A percentile compares a stretch with the other conserved stretches of the same genome.
Conservation (phyloP, 75 land plant species). For the Ceratopteris richardii region DNA sequence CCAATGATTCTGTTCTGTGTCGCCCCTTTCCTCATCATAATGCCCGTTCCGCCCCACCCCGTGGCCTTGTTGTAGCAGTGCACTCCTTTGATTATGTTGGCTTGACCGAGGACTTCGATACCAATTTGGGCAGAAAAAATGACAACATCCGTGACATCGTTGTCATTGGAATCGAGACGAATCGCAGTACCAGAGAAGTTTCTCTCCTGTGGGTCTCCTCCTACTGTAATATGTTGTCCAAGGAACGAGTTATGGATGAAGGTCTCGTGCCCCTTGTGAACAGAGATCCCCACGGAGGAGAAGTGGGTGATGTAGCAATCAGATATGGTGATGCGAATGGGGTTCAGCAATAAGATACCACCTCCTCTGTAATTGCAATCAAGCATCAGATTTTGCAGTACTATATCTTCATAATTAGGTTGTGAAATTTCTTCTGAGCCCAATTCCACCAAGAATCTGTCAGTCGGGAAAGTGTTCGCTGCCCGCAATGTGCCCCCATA, state of each 20-base stretch:
- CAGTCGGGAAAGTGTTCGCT: constrained; percentile 39
- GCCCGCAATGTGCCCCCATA: constrained; percentile 67
- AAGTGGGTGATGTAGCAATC: constrained; percentile 68
- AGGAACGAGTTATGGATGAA: constrained; percentile 55
- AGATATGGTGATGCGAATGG: constrained; percentile 49
- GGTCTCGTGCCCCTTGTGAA: constrained; percentile 72
- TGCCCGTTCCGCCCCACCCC: constrained; percentile 66
- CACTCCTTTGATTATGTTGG: constrained; percentile 52
- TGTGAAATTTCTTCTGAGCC: not conserved
- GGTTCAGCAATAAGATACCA: constrained; percentile 47
- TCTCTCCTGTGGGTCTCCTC: constrained; percentile 53
- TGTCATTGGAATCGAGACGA: constrained; percentile 55
- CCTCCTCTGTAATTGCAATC: constrained; percentile 67
- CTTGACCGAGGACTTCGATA: constrained; percentile 53
- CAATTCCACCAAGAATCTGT: constrained; percentile 50
- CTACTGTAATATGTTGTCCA: constrained; percentile 74
- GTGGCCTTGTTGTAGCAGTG: constrained; percentile 93
- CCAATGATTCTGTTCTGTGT: constrained; percentile 63
- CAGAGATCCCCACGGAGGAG: constrained; percentile 51
- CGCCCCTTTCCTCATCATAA: constrained; percentile 38
- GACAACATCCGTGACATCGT: constrained; percentile 68
- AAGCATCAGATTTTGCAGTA: constrained; percentile 57
- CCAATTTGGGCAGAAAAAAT: constrained; percentile 77
- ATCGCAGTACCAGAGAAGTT: constrained; percentile 67
- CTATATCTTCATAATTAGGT: constrained; percentile 47